phyloP scores from a whole-genome alignment of 306 rosid genomes.

The Trichosanthes truncata region DNA sequence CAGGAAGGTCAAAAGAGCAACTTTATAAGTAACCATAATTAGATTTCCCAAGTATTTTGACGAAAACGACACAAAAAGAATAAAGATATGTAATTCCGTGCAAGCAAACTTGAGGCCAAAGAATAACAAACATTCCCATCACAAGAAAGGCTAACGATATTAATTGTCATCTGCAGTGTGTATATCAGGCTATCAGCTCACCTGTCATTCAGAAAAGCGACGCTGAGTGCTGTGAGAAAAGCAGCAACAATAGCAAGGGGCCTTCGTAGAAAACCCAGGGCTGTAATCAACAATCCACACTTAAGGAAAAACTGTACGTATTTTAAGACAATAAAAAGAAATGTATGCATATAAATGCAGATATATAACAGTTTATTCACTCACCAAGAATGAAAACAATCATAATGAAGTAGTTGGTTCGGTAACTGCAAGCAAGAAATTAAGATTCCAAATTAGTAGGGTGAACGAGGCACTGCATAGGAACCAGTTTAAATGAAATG shows the following conservation, averaged over 20 bases:
- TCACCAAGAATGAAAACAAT: constrained; percentile 72
- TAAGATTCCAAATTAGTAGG: constrained; percentile 3
- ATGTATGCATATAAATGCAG: background rate
- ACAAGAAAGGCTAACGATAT: background rate
- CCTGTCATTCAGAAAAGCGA: constrained; percentile 97
- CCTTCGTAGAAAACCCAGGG: constrained; percentile 77
- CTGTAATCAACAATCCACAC: constrained; percentile 34
- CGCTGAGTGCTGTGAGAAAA: constrained; percentile 67
- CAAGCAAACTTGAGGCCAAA: background rate
- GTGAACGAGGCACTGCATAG: background rate
- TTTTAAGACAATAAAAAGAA: background rate
- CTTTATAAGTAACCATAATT: background rate
- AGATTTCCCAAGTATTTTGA: background rate
- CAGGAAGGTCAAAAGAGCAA: background rate
- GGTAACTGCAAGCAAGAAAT: constrained; percentile 49
- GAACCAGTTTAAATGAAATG: background rate
- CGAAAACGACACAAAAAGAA: background rate
- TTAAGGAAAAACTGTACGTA: background rate
- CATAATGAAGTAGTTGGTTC: constrained; percentile 92
- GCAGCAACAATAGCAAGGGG: constrained; percentile 81
- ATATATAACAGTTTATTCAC: constrained; percentile 12
- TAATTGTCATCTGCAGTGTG: background rate
- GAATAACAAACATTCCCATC: background rate
- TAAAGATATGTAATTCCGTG: too few relatives aligned
- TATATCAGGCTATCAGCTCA: constrained; percentile 11